Evolutionary conservation across 306 rosid species (phyloP).

Genomic region (Styphnolobium japonicum): DNA sequence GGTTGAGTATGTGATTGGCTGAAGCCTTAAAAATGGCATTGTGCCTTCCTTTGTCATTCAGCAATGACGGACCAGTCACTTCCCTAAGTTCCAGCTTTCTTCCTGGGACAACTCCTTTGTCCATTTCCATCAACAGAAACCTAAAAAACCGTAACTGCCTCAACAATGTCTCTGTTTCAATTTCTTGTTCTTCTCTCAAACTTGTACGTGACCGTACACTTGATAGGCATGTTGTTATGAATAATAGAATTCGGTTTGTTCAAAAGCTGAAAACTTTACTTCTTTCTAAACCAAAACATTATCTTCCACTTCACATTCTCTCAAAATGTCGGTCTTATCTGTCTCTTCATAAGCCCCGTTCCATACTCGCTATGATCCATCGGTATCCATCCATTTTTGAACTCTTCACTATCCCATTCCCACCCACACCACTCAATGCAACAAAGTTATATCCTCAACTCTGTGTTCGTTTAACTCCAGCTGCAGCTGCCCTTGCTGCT

Average conservation of each 20-base stretch:
- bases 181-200: conserved; percentile 63
- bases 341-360: conserved; percentile 58
- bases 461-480: conserved; percentile 88
- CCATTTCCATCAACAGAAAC: conserved; percentile 25
- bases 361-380: conserved; percentile 70
- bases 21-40: conserved; percentile 37
- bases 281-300: conserved; percentile 87
- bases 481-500: conserved; percentile 76
- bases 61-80: conserved; percentile 29
- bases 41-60: conserved; percentile 40
- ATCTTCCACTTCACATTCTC: conserved; percentile 68
- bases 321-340: conserved; percentile 79
- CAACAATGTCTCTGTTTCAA: conserved; percentile 20
- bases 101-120: conserved; percentile 25
- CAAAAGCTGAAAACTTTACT: conserved; percentile 76
- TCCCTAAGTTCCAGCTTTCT: conserved; percentile 43
- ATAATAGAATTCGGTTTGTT: conserved; percentile 70
- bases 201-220: conserved; percentile 66
- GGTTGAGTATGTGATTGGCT: conserved; percentile 16
- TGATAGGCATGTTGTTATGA: conserved; percentile 71
- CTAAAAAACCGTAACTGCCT: conserved; percentile 11
- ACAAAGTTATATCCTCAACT: conserved; percentile 68
- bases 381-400: conserved; percentile 86
- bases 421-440: conserved; percentile 75
- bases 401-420: conserved; percentile 58